These are phyloP conservation scores for Marasmius fiardii DNA, from an alignment of 1,284 basidiomycete species.

Conservation along the genomic window DNA sequence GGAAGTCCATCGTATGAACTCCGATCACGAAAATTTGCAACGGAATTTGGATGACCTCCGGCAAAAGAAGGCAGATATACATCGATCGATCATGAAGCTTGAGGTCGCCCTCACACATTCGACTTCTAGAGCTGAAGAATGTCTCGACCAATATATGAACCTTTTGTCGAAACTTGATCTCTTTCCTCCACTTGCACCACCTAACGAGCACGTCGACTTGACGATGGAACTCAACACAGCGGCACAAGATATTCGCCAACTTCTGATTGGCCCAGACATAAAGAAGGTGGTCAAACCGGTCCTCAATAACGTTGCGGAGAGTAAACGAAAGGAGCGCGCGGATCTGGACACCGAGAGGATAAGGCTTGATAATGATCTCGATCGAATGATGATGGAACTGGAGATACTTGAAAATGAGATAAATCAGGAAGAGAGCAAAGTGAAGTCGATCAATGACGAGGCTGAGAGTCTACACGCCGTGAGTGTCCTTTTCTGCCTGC, in stretches of 20 bases:
- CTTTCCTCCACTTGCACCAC: conserved; percentile 66
- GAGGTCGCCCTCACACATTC: conserved; percentile 79
- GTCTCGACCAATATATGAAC: conserved; percentile 71
- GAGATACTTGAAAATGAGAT: conserved; percentile 77
- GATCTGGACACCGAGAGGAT: conserved; percentile 71
- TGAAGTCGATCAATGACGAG: conserved; percentile 63
- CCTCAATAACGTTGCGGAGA: conserved; percentile 65
- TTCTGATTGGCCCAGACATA: conserved; percentile 64
- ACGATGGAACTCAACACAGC: conserved; percentile 75
- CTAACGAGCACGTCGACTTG: conserved; percentile 66
- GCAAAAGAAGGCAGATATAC: conserved; percentile 69
- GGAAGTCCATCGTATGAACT: conserved; percentile 84
- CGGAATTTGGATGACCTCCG: conserved; percentile 74
- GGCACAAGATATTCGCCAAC: conserved; percentile 57
- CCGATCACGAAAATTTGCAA: conserved; percentile 72
- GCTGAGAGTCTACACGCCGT: conserved; percentile 78
- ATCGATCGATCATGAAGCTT: conserved; percentile 64
- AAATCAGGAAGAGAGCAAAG: conserved; percentile 65
- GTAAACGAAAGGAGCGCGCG: conserved; percentile 64
- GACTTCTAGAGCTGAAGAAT: conserved; percentile 74
- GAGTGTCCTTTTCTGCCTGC: conserved; percentile 24
- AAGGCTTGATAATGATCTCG: conserved; percentile 75
- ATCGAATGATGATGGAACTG: conserved; percentile 70
- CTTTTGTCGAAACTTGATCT: conserved; percentile 71
- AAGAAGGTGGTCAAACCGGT: conserved; percentile 69